Evolutionary conservation across 2,329 filamentous ascomycete species (phyloP), one percentile per base, ranked within the genome.

Genomic region (Macrophomina phaseolina): DNA sequence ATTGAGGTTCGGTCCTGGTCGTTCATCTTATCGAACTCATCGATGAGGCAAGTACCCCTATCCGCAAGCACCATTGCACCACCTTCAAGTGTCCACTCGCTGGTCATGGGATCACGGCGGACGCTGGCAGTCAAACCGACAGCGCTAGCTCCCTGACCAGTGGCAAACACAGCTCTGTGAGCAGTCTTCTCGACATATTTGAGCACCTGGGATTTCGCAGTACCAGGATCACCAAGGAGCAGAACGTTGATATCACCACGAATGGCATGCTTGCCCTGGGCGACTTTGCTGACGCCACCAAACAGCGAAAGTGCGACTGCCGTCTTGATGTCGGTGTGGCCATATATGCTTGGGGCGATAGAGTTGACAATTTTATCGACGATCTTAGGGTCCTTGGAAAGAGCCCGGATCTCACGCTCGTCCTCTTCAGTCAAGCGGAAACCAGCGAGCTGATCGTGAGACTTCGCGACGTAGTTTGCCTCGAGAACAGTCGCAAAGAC

Each of bases 21-120:
- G 69, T 95, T 87, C 95, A 99, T 99, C 84, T 99, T 99, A 83
- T 99, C 95, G 76, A 99, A 99, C 81, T 99, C 95, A 76, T 99
- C 95, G 73, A 99, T 99, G 79, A 95, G 98, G 9, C 98, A 95
- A 0, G 98, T 94, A 73, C 95, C 95, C 2, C 94, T 94, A 71
- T 99, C 95, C 4, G 95, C 95, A 18, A 99, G 87, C 3, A 99
- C 95, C 95, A 99, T 98, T 38, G 95, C 95, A 80, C 95, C 95
- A 55, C 95, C 95, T 83, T 99, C 95, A 0, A 99, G 88, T 75
- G 98, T 99, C 79, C 99, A 99, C 77, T 99, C 95, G 62, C 95
- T 88, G 0, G 94, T 97, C 14, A 90, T 91, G 14, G 92, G 90
- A 75, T 99, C 95, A 67, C 95, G 89, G 73, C 99, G 95, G 1